Base-by-base conservation (phyloP, 768 basidiomycete genomes). In the Pleurotus tuoliensis region DNA sequence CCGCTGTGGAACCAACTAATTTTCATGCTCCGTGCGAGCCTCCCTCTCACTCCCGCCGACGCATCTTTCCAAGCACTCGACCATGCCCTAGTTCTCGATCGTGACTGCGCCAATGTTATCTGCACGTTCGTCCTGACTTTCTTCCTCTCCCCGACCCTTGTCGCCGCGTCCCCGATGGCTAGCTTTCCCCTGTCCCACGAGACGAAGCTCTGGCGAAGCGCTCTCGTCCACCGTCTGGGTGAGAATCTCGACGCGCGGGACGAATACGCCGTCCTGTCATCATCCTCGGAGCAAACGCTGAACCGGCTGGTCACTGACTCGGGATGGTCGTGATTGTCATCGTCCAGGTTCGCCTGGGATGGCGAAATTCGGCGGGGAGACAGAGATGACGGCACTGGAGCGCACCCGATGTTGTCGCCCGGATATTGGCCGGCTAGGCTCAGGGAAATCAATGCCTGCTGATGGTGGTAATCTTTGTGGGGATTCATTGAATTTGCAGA, bases 401-500 rank as follows among this genome's bases (percentile, higher is more conserved):
- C 39, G 39, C n/a, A 15, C 16, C 51, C 51, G 51, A 53, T 39
- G 39, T 39, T 39, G 24, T 53, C 51, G 51, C 18, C 41, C 51
- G 24, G 38, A 34, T 34, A 34, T 34, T 34, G 30, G 30, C 9
- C 30, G 30, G 30, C 30, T 34, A 34, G 30, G 39, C 51, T 39
- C 6, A 53, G 38, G 16, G 51, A 53, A 53, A 43, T 53, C 51
- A 53, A 24, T n/a, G 51, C 51, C 20, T 53, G 51, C n/a, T 53
- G 51, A 15, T 18, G 39, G 20, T 53, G 24, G 41, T 53, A 38
- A 6, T 41, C 16, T 41, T 39, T 18, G 51, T 53, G 41, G 2
- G 34, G 51, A 53, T 41, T 53, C 51, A 53, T 53, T 9, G 25
- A 53, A 37, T 18, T 24, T 25, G 39, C 13, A 16, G 38, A 53